Evolutionary conservation across 805 yeast genomes (phyloP).

Genomic region (Ogataea glucozyma): DNA sequence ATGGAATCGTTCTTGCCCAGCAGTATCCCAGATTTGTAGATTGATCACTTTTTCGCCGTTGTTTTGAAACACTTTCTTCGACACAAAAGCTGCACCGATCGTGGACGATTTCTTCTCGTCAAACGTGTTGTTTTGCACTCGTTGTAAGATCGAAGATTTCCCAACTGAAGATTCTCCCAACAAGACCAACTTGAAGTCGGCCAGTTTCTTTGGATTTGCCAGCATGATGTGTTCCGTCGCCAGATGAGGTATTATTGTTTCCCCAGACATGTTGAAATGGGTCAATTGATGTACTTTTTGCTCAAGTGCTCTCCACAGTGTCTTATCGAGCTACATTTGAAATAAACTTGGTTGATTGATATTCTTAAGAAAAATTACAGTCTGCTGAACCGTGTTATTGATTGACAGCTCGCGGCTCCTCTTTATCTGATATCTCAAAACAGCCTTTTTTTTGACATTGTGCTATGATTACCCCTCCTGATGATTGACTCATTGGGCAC

Average conservation of each 20-base stretch:
- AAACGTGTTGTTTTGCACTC: conserved; percentile 72
- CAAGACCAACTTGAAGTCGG: conserved; percentile 38
- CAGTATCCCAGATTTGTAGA: conserved; percentile 90
- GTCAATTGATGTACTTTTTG: background rate
- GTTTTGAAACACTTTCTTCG: conserved; percentile 61
- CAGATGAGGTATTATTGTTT: conserved; percentile 23
- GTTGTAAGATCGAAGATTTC: conserved; percentile 72
- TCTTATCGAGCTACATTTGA: too few species aligned
- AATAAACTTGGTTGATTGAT: too few species aligned
- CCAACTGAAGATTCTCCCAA: conserved; percentile 61
- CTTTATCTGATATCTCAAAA: too few species aligned
- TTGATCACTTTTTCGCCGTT: conserved; percentile 39
- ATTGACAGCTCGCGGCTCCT: too few species aligned
- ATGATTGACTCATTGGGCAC: too few species aligned
- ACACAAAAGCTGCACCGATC: conserved; percentile 97
- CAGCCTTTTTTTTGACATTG: too few species aligned
- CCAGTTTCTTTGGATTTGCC: conserved; percentile 26
- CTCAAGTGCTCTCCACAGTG: background rate
- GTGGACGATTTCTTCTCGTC: conserved; percentile 85
- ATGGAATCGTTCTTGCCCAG: conserved; percentile 90
- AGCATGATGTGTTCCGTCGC: background rate
- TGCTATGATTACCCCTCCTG: too few species aligned
- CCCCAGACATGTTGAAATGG: conserved; percentile 7
- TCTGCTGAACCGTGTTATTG: too few species aligned
- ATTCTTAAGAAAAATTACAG: too few species aligned